Percentiles rank a stretch among this genome's conserved stretches.
These are phyloP conservation scores for Nowakowskiella sp. DNA, from an alignment of 192 early-diverging fungal genomes.

Conservation along the genomic window DNA sequence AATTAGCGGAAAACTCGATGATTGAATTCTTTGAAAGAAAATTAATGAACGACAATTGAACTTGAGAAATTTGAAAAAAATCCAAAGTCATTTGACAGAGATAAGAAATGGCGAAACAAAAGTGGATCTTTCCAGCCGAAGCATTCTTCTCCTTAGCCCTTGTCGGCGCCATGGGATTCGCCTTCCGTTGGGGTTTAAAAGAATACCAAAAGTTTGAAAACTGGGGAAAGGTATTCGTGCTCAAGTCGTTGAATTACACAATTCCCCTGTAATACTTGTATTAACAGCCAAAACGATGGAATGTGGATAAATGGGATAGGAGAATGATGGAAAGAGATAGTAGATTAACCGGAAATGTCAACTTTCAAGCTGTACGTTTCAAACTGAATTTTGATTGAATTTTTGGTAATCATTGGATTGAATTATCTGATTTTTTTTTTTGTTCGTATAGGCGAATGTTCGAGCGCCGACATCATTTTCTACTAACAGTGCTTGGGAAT, in stretches of 20 bases:
- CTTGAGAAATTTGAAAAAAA: too few relatives aligned
- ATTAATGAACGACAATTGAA: too few relatives aligned
- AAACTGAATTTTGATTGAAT: neutral
- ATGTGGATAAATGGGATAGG: slow-evolving; percentile 47
- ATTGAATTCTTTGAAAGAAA: too few relatives aligned
- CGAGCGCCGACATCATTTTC: slow-evolving; percentile 33
- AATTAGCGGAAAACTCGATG: too few relatives aligned
- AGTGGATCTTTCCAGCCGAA: slow-evolving; percentile 21
- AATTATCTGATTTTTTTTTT: neutral
- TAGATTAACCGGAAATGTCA: slow-evolving; percentile 49
- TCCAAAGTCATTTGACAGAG: too few relatives aligned
- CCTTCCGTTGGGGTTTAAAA: slow-evolving; percentile 16
- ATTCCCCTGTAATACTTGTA: neutral
- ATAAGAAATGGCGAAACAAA: too few relatives aligned
- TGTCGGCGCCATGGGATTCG: slow-evolving; percentile 23
- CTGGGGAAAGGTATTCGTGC: slow-evolving; percentile 39
- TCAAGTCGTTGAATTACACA: too few relatives aligned
- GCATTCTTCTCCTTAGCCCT: slow-evolving; percentile 27
- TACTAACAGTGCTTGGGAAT: slow-evolving; percentile 40
- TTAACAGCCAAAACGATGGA: slow-evolving; percentile 40
- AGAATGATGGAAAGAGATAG: slow-evolving; percentile 54
- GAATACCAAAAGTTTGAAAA: slow-evolving; percentile 37
- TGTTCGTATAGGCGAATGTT: slow-evolving; percentile 21
- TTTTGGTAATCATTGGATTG: neutral
- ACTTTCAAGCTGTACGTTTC: slow-evolving; percentile 36